phyloP scores from a whole-genome alignment of 257 asterid genomes.

The Solanum paucissectum region DNA sequence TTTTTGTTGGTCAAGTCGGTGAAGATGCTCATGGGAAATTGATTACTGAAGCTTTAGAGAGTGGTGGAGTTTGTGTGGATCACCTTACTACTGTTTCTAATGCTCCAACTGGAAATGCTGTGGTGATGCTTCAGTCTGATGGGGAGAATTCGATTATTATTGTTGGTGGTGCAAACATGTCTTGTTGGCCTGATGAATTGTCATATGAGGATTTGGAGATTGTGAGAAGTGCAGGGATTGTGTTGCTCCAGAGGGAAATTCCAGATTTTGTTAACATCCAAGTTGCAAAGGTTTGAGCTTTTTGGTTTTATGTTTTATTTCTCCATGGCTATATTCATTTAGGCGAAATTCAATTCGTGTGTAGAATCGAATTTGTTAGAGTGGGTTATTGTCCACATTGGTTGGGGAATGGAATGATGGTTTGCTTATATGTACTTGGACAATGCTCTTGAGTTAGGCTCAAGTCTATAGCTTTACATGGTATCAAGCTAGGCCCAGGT shows the following conservation, averaged over 20 bases:
- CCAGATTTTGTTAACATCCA: slow-evolving; percentile 79
- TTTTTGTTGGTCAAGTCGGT: slow-evolving; percentile 81
- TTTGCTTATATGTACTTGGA: neutral
- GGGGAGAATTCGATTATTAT: slow-evolving; percentile 89
- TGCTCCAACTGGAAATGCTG: slow-evolving; percentile 92
- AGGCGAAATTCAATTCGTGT: neutral
- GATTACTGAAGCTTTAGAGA: slow-evolving; percentile 51
- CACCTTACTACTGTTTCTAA: slow-evolving; percentile 34
- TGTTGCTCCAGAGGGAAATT: slow-evolving; percentile 94
- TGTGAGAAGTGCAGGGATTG: slow-evolving; percentile 69
- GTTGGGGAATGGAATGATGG: neutral
- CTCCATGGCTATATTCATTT: neutral
- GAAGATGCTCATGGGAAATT: slow-evolving; percentile 81
- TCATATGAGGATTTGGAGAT: slow-evolving; percentile 47
- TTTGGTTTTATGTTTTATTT: neutral
- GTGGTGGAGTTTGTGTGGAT: slow-evolving; percentile 63
- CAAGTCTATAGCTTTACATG: neutral
- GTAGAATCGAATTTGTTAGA: neutral
- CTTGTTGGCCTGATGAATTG: slow-evolving; percentile 62
- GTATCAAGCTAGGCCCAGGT: neutral
- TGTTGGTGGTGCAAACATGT: slow-evolving; percentile 90
- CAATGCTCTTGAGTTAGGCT: neutral
- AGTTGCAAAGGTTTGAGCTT: slow-evolving; percentile 78
- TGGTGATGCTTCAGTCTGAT: slow-evolving; percentile 79
- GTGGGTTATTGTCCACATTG: neutral